Evolutionary conservation across 495 filamentous ascomycete genomes (phyloP), one percentile per base, ranked within the genome.

Genomic region (Hypoxylon intermedium): DNA sequence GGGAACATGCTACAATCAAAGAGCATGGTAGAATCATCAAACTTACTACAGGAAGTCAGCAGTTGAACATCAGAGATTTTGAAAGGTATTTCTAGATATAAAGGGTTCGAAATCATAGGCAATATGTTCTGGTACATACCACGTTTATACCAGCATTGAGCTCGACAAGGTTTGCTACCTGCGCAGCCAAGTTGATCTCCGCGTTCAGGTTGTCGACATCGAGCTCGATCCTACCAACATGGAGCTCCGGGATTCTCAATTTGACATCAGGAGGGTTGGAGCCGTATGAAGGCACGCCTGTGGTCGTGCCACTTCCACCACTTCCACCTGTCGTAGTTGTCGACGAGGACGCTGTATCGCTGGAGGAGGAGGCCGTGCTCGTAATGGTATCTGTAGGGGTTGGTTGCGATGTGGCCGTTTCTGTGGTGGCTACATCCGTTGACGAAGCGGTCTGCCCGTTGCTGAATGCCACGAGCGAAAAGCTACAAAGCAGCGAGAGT

Each of bases 81-180:
- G n/a, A n/a, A n/a, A n/a, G n/a, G n/a, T n/a, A n/a, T n/a, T n/a
- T n/a, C n/a, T n/a, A n/a, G n/a, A n/a, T n/a, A n/a, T n/a, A n/a
- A n/a, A n/a, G n/a, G n/a, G n/a, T n/a, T n/a, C n/a, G n/a, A n/a
- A n/a, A n/a, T n/a, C n/a, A n/a, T n/a, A n/a, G n/a, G n/a, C n/a
- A n/a, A n/a, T n/a, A n/a, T n/a, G n/a, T n/a, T n/a, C n/a, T n/a
- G n/a, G n/a, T n/a, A n/a, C 24, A 85, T 67, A 9, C 75, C 77
- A 84, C 66, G 21, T 74, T 69, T 2, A 85, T 75, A 20, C 82
- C 82, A 0, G 81, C 83, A 63, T 85, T 85, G 64, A 85, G 70
- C 7, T 70, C 69, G 5, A 85, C 83, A 2, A 85, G 72, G 19
- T 72, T 74, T 12, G 82, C 83, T 20, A 85, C 72, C 33, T 82